phyloP scores from a whole-genome alignment of 805 yeast genomes.

The Candida boidinii region DNA sequence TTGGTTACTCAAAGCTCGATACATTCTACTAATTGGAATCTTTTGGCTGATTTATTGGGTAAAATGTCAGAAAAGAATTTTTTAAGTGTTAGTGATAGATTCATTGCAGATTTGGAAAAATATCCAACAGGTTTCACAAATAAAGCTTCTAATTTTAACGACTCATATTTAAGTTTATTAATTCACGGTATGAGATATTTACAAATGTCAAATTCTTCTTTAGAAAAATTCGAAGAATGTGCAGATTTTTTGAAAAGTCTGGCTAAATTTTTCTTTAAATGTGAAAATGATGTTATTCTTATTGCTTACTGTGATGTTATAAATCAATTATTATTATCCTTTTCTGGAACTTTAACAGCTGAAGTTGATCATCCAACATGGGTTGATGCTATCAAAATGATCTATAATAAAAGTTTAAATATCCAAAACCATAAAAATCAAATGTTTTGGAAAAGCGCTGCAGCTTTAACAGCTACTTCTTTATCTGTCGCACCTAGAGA shows the following conservation, averaged over 20 bases:
- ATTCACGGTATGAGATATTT: conserved; percentile 90
- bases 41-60: conserved; percentile 83
- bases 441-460: conserved; percentile 58
- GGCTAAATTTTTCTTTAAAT: conserved; percentile 67
- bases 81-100: conserved; percentile 83
- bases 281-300: conserved; percentile 57
- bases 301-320: conserved; percentile 83
- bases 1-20: conserved; percentile 59
- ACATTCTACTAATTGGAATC: conserved; percentile 87
- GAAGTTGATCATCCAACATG: conserved; percentile 95
- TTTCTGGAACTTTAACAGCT: conserved; percentile 82
- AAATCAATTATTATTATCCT: conserved; percentile 63
- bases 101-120: conserved; percentile 86
- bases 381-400: conserved; percentile 68
- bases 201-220: conserved; percentile 71
- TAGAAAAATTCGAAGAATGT: conserved; percentile 85
- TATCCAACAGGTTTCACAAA: conserved; percentile 46
- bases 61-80: conserved; percentile 83
- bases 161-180: conserved; percentile 58
- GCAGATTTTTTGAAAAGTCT: conserved; percentile 84
- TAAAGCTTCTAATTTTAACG: conserved; percentile 26
- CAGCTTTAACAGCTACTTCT: conserved; percentile 61
- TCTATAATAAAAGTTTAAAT: conserved; percentile 41
- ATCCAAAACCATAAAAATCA: conserved; percentile 32
- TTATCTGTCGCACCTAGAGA: conserved; percentile 77